Evolutionary conservation across 2,329 filamentous ascomycete genomes (phyloP), one percentile per base, ranked within the genome.

Genomic region (Sclerotinia spermophila): DNA sequence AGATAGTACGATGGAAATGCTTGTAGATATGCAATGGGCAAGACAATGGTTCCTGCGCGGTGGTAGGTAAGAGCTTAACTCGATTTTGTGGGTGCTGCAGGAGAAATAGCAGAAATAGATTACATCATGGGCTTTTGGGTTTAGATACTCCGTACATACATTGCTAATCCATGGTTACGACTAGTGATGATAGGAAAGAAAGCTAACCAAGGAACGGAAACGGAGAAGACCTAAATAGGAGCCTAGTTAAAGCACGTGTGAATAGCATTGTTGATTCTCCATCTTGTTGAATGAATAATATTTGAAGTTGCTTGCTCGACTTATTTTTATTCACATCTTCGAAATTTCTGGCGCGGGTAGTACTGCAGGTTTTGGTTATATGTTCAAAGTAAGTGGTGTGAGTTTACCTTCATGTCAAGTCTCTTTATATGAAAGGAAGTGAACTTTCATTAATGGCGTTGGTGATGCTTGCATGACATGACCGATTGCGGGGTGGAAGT

Each of bases 401-500:
- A 44, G n/a, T 30, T 30, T 7, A 24, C 19, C 6, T 8, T 35
- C 13, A 64, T 38, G 33, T 51, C 8, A 10, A 38, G 5, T 38
- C n/a, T 35, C 33, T 48, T 24, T 21, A 15, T 35, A 15, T 51
- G 15, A 8, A 21, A 51, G 61, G 24, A 48, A 38, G 27, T 10
- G 42, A 24, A 24, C 30, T 62, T 62, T 33, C 30, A 24, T 62
- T 62, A 8, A 62, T 24, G 59, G 27, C 55, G 40, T 35, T 33
- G 40, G 17, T 3, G 42, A n/a, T 45, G 24, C n/a, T 35, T 48
- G 44, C n/a, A 27, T 48, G 61, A 45, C 51, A 40, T 65, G 62
- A 40, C 62, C 62, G 62, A 66, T 66, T 65, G 62, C 62, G 62
- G 62, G 45, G 35, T 53, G 10, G 62, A 66, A 66, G 45, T 66